A percentile compares a stretch with the other conserved stretches of the same genome.
These are phyloP conservation scores for Odonthalia washingtoniensis DNA, from an alignment of 31 red algal species.

Conservation along the genomic window DNA sequence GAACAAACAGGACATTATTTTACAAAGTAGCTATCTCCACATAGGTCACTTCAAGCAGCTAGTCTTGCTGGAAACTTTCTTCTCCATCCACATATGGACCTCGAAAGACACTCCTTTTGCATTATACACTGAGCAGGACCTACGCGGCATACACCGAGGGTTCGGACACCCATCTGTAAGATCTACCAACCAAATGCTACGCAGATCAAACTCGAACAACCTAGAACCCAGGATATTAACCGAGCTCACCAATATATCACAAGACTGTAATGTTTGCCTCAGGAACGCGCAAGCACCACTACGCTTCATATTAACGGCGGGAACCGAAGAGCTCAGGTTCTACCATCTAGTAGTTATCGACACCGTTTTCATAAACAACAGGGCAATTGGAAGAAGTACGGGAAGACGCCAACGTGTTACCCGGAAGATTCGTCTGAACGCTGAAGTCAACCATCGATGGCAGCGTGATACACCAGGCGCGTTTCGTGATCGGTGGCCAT, in stretches of 20 bases:
- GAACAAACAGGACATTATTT: neutral
- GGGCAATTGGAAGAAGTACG: slow-evolving; percentile 52
- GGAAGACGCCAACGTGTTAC: slow-evolving; percentile 43
- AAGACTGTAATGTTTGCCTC: too few species aligned
- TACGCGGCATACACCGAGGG: neutral
- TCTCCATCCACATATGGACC: slow-evolving; percentile 1
- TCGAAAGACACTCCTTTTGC: neutral
- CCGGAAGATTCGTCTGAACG: slow-evolving; percentile 35
- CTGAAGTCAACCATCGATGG: slow-evolving; percentile 47
- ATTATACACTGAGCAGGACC: neutral
- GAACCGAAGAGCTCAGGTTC: slow-evolving; percentile 2
- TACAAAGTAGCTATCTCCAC: neutral
- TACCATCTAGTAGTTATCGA: slow-evolving; percentile 14
- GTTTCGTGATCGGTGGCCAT: neutral
- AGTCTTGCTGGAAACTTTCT: neutral
- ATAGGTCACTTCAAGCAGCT: neutral
- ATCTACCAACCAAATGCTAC: too few species aligned
- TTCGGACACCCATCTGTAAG: too few species aligned
- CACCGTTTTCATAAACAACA: slow-evolving; percentile 26
- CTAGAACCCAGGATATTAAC: too few species aligned
- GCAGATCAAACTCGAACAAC: too few species aligned
- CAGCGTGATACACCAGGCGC: slow-evolving; percentile 28
- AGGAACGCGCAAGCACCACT: too few species aligned
- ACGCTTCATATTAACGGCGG: too few species aligned
- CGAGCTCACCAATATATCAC: too few species aligned